phyloP scores from a whole-genome alignment of 1,284 basidiomycete species.

The Meira nashicola region DNA sequence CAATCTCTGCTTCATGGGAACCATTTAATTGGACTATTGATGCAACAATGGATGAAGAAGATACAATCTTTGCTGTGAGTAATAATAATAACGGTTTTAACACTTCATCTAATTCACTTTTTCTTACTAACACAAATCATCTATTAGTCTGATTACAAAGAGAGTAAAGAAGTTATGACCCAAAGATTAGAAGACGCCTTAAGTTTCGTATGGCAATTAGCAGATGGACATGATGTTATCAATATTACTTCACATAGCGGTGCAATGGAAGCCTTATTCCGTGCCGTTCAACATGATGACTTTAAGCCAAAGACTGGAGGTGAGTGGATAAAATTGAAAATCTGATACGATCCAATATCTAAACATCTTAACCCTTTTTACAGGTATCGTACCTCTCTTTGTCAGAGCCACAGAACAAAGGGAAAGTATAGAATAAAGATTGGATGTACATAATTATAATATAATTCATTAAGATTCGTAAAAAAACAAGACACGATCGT shows the following conservation, averaged over 20 bases:
- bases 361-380: background rate
- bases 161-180: slow-evolving; percentile 13
- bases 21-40: slow-evolving; percentile 10
- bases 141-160: slow-evolving; percentile 4
- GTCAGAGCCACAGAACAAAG: slow-evolving; percentile 4
- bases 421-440: background rate
- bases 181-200: slow-evolving; percentile 14
- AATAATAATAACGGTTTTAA: background rate
- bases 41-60: slow-evolving; percentile 9
- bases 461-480: too few species aligned
- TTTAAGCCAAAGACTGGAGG: slow-evolving; percentile 18
- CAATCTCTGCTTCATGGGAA: slow-evolving; percentile 1
- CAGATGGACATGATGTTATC: slow-evolving; percentile 15
- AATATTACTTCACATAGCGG: slow-evolving; percentile 18
- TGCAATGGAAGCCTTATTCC: slow-evolving; percentile 17
- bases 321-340: background rate
- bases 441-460: background rate
- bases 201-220: slow-evolving; percentile 7
- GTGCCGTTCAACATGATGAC: slow-evolving; percentile 6
- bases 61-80: slow-evolving; percentile 14
- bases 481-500: too few species aligned
- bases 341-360: background rate
- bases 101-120: too few species aligned
- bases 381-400: slow-evolving; percentile 9
- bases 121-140: background rate